phyloP scores from a whole-genome alignment of 345 rosid genomes.

The Pugionium cornutum region DNA sequence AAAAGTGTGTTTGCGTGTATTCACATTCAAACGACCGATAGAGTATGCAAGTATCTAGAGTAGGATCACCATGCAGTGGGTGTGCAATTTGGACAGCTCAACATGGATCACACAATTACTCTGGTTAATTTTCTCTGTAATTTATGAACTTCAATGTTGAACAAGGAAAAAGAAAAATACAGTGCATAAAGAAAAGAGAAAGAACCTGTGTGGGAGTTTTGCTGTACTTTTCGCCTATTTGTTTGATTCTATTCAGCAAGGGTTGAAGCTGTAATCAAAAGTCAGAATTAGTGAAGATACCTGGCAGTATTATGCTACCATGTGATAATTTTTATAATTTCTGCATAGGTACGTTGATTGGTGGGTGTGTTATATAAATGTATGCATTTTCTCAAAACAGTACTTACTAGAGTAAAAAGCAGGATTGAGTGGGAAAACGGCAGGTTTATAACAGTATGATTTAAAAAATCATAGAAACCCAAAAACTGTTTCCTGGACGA shows the following conservation, averaged over 20 bases:
- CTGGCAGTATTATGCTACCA: neutral
- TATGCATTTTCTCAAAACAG: slow-evolving; percentile 6
- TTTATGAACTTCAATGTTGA: slow-evolving; percentile 15
- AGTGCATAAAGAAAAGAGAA: slow-evolving; percentile 24
- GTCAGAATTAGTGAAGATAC: slow-evolving; percentile 32
- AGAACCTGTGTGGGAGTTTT: slow-evolving; percentile 84
- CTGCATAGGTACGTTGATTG: neutral
- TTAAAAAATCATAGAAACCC: neutral
- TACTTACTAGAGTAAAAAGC: slow-evolving; percentile 5
- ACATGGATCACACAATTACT: slow-evolving; percentile 1
- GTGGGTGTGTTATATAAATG: slow-evolving; percentile 6
- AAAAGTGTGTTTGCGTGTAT: neutral
- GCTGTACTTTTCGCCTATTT: slow-evolving; percentile 61
- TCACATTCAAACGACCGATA: neutral
- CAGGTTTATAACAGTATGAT: slow-evolving; percentile 2
- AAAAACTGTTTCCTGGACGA: neutral
- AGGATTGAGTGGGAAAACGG: neutral
- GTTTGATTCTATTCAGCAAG: slow-evolving; percentile 61
- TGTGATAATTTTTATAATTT: neutral
- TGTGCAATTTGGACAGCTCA: slow-evolving; percentile 20
- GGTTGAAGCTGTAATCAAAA: slow-evolving; percentile 73
- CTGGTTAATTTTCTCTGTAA: neutral
- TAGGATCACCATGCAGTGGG: slow-evolving; percentile 4
- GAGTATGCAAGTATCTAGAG: slow-evolving; percentile 4
- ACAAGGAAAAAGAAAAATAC: neutral